A percentile compares a stretch with the other conserved stretches of the same genome.
These are phyloP conservation scores for Austroboletus niveus DNA, from an alignment of 1,284 basidiomycete species.

Conservation along the genomic window DNA sequence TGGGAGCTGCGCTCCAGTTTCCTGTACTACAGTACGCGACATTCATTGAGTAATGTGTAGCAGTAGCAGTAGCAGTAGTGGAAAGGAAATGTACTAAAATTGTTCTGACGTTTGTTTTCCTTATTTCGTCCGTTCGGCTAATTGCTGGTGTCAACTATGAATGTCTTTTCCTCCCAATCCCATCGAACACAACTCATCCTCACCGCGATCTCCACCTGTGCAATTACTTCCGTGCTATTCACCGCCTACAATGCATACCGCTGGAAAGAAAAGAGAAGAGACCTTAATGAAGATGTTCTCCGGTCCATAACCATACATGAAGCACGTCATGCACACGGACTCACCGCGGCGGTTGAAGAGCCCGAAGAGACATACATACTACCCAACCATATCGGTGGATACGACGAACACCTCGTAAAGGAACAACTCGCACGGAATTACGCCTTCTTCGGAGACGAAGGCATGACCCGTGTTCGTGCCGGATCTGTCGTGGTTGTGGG, in stretches of 20 bases:
- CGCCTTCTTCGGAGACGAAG: slow-evolving; percentile 90
- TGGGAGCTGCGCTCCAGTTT: slow-evolving; percentile 6
- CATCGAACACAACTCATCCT: slow-evolving; percentile 57
- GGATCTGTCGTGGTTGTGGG: slow-evolving; percentile 88
- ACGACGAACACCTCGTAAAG: slow-evolving; percentile 74
- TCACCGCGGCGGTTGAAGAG: slow-evolving; percentile 4
- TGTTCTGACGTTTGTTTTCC: background rate
- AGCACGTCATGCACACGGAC: slow-evolving; percentile 15
- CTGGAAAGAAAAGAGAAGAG: slow-evolving; percentile 47
- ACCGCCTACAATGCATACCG: slow-evolving; percentile 54
- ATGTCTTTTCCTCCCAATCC: slow-evolving; percentile 32
- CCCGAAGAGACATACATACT: slow-evolving; percentile 18
- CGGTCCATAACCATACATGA: slow-evolving; percentile 44
- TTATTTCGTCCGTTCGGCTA: background rate
- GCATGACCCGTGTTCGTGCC: slow-evolving; percentile 77
- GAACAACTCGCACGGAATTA: slow-evolving; percentile 95
- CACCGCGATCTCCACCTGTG: slow-evolving; percentile 61
- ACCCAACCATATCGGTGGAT: slow-evolving; percentile 30
- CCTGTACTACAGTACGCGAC: background rate
- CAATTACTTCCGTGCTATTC: slow-evolving; percentile 55
- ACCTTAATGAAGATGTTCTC: slow-evolving; percentile 56
- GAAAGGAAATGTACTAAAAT: too few species aligned
- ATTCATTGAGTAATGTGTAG: too few species aligned
- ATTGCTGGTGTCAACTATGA: slow-evolving; percentile 15
- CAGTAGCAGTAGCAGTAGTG: too few species aligned